Conservation (phyloP, 805 yeast species). For the Nakazawaea anatomiae region DNA sequence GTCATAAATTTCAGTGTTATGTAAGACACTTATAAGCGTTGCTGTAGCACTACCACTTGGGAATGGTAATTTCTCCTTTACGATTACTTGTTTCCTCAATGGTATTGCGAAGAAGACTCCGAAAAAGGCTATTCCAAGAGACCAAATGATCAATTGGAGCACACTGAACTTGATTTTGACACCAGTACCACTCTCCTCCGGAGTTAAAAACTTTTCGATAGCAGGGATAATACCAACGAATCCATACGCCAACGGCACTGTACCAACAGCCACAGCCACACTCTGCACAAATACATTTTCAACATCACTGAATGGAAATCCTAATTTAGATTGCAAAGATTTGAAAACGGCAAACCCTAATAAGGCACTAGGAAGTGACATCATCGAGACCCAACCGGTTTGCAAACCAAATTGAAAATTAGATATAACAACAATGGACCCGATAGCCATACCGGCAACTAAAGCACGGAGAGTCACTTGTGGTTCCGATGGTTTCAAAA, state of each 20-base stretch:
- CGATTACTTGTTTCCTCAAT: constrained; percentile 75
- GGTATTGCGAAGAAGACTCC: constrained; percentile 96
- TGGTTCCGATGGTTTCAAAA: constrained; percentile 44
- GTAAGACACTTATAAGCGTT: constrained; percentile 81
- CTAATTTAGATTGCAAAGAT: constrained; percentile 31
- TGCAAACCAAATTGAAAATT: constrained; percentile 96
- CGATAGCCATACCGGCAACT: constrained; percentile 74
- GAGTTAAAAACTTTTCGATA: constrained; percentile 77
- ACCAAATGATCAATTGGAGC: constrained; percentile 69
- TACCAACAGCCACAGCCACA: constrained; percentile 94
- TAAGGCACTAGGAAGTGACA: constrained; percentile 92
- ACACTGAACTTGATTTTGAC: constrained; percentile 30
- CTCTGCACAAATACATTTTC: constrained; percentile 92
- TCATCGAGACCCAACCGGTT: constrained; percentile 99
- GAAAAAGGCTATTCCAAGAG: constrained; percentile 81
- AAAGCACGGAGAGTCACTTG: constrained; percentile 75
- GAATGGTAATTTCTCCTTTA: constrained; percentile 82
- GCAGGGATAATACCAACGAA: constrained; percentile 96
- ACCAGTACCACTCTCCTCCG: constrained; percentile 68
- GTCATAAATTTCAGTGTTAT: constrained; percentile 51
- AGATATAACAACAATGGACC: constrained; percentile 78
- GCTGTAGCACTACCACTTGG: constrained; percentile 98
- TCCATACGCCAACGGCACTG: constrained; percentile 95
- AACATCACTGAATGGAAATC: constrained; percentile 67
- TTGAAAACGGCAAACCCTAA: constrained; percentile 82